A percentile compares a stretch with the other conserved stretches of the same genome.
Conservation (phyloP, 2,329 filamentous ascomycete genomes). For the Aureobasidium melanogenum region DNA sequence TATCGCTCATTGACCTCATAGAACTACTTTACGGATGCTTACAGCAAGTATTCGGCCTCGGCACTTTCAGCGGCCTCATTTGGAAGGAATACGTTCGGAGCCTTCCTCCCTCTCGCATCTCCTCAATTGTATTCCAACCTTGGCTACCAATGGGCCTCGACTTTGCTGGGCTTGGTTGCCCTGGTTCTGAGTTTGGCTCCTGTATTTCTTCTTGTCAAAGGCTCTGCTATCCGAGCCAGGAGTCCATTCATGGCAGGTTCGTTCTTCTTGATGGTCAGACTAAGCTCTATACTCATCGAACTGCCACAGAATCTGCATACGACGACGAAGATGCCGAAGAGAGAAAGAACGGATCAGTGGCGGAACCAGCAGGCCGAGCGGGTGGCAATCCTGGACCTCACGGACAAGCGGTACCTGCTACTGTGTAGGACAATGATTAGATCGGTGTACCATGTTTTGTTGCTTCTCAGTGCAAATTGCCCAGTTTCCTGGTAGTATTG, state of each 20-base stretch:
- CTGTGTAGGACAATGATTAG: neutral
- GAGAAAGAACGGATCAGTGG: conserved; percentile 6
- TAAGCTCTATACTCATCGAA: conserved; percentile 45
- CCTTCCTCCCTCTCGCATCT: conserved; percentile 37
- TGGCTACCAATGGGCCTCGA: conserved; percentile 39
- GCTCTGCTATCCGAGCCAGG: conserved; percentile 19
- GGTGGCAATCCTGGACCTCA: neutral
- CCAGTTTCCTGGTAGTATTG: too few relatives aligned
- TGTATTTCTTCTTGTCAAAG: conserved; percentile 28
- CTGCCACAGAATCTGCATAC: conserved; percentile 21
- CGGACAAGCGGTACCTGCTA: neutral
- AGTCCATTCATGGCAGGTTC: conserved; percentile 12
- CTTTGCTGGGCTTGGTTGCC: conserved; percentile 34
- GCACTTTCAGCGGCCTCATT: conserved; percentile 59
- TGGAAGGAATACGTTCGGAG: conserved; percentile 37
- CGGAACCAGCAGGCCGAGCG: neutral
- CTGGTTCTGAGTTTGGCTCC: conserved; percentile 34
- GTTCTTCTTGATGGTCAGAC: conserved; percentile 60
- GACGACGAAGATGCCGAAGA: conserved; percentile 18
- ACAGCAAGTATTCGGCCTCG: conserved; percentile 72
- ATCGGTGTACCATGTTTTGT: too few relatives aligned
- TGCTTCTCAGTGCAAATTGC: too few relatives aligned
- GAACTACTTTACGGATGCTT: conserved; percentile 85
- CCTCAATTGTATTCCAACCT: conserved; percentile 35
- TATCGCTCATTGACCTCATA: neutral